A percentile compares a stretch with the other conserved stretches of the same genome.
phyloP scores from a whole-genome alignment of 2,329 filamentous ascomycete genomes.

The Fusarium acutatum region DNA sequence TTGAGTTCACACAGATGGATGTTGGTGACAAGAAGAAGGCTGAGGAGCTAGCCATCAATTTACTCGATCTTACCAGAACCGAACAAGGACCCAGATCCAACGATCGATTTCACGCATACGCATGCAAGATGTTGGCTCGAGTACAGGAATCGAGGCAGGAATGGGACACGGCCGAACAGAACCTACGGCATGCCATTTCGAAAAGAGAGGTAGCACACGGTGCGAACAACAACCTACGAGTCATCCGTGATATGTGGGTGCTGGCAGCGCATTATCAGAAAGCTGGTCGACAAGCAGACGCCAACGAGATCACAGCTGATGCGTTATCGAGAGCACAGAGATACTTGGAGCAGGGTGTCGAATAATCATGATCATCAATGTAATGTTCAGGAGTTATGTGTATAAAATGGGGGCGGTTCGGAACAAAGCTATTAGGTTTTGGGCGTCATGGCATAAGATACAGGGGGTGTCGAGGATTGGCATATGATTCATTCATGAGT shows the following conservation, averaged over 20 bases:
- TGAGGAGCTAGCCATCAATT: conserved; percentile 42
- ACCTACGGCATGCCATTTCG: conserved; percentile 44
- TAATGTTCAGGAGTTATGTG: not conserved
- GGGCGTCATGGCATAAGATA: not conserved
- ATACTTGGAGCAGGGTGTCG: conserved; percentile 40
- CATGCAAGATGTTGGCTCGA: conserved; percentile 50
- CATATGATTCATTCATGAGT: not conserved
- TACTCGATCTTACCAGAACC: conserved; percentile 42
- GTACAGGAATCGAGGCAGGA: conserved; percentile 46
- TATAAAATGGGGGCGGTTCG: not conserved
- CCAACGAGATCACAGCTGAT: conserved; percentile 43
- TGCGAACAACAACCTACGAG: conserved; percentile 46
- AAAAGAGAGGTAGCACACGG: conserved; percentile 50
- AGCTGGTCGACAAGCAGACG: conserved; percentile 41
- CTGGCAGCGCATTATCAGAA: conserved; percentile 47
- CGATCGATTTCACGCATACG: conserved; percentile 51
- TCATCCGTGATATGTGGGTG: conserved; percentile 52
- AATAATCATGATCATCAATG: conserved; percentile 13
- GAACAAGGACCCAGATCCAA: conserved; percentile 37
- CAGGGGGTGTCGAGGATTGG: not conserved
- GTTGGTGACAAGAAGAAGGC: conserved; percentile 45
- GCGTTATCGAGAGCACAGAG: conserved; percentile 45
- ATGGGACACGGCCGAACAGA: conserved; percentile 46
- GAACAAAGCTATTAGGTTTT: not conserved
- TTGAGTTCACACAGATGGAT: conserved; percentile 52